Evolutionary conservation across 768 basidiomycete species (phyloP).

Genomic region (Hygrocybe punicea): DNA sequence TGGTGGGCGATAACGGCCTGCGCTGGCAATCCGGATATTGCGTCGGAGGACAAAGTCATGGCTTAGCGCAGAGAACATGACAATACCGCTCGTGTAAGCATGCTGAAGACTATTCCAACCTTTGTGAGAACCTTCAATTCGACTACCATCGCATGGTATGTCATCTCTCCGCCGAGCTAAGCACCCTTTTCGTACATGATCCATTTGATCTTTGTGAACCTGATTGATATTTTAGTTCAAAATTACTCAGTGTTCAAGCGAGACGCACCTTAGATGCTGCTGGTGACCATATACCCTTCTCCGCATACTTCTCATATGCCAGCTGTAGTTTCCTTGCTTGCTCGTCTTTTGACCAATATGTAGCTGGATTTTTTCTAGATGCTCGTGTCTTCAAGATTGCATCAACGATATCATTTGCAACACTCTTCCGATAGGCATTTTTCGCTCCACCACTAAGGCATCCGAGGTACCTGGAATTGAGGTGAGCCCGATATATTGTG

Average conservation of each 20-base stretch:
- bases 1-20: background rate
- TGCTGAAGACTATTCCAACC: slow-evolving; percentile 13
- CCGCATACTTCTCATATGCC: slow-evolving; percentile 1
- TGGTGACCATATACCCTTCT: background rate
- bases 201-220: slow-evolving; percentile 8
- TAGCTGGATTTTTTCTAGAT: background rate
- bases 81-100: slow-evolving; percentile 5
- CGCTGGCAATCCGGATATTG: background rate
- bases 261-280: background rate
- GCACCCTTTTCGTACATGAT: slow-evolving; percentile 8
- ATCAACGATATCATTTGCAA: too few species aligned
- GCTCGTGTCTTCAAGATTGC: background rate
- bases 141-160: background rate
- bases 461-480: slow-evolving; percentile 4
- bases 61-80: slow-evolving; percentile 5
- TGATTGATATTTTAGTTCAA: background rate
- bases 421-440: background rate
- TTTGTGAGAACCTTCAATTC: too few species aligned
- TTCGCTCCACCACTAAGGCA: background rate
- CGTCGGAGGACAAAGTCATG: too few species aligned
- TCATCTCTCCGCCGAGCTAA: slow-evolving; percentile 1
- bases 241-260: background rate
- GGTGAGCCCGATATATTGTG: background rate
- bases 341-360: slow-evolving; percentile 7
- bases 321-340: background rate